These are phyloP conservation scores for Gentiana dahurica DNA, from an alignment of 257 asterid species.

Conservation along the genomic window DNA sequence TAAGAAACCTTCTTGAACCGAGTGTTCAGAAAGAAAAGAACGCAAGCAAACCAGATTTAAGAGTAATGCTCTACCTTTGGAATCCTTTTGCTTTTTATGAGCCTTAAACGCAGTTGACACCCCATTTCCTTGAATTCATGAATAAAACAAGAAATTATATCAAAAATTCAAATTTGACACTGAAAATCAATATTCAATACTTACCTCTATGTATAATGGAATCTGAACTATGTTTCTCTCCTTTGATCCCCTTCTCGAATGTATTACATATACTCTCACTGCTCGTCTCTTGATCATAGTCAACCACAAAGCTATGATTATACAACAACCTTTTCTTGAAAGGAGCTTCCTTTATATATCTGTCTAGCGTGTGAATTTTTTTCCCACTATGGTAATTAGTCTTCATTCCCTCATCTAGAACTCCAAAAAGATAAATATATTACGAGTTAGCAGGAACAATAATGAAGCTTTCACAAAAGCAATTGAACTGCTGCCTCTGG, in stretches of 20 bases:
- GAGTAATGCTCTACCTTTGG: conserved; percentile 35
- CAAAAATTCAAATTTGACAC: conserved; percentile 5
- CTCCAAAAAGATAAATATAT: conserved; percentile 3
- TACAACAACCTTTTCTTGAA: conserved; percentile 64
- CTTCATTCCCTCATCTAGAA: conserved; percentile 61
- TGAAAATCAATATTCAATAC: conserved; percentile 9
- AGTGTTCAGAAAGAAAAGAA: neutral
- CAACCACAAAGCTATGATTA: conserved; percentile 31
- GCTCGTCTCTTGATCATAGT: conserved; percentile 52
- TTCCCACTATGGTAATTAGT: conserved; percentile 54
- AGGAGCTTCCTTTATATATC: conserved; percentile 38
- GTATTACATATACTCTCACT: conserved; percentile 50
- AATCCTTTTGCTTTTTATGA: conserved; percentile 37
- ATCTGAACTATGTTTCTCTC: conserved; percentile 25
- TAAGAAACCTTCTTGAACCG: neutral
- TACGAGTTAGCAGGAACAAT: neutral
- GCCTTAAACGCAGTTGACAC: conserved; percentile 26
- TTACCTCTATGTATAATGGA: conserved; percentile 25
- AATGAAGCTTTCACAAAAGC: neutral
- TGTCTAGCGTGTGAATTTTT: conserved; percentile 37
- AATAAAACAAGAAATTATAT: conserved; percentile 12
- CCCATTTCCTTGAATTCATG: conserved; percentile 35
- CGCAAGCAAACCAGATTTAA: neutral
- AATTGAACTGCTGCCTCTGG: conserved; percentile 2
- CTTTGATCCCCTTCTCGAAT: conserved; percentile 39